Conservation (phyloP, 2,329 filamentous ascomycete genomes). For the Ophiostoma novo-ulmi region DNA sequence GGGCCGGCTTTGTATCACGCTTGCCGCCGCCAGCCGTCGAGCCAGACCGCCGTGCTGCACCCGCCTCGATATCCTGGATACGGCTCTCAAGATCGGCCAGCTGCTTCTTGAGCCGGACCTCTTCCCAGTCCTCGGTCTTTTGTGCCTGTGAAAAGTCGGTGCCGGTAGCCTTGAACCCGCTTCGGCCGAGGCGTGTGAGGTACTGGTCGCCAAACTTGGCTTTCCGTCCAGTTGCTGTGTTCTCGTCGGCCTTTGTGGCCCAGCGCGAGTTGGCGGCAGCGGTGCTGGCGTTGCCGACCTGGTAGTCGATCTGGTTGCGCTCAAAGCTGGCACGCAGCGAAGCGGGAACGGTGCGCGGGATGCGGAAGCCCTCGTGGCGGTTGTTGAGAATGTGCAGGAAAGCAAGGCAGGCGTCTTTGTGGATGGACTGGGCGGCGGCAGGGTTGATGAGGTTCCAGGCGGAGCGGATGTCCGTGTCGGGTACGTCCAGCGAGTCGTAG, state of each 20-base stretch:
- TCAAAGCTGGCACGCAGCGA: slow-evolving; percentile 90
- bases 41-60: slow-evolving; percentile 51
- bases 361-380: slow-evolving; percentile 89
- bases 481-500: slow-evolving; percentile 73
- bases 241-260: slow-evolving; percentile 72
- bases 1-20: slow-evolving; percentile 74
- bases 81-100: slow-evolving; percentile 83
- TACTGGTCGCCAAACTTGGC: slow-evolving; percentile 98
- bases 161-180: slow-evolving; percentile 72
- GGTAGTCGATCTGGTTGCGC: slow-evolving; percentile 94
- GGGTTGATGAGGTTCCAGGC: slow-evolving; percentile 98
- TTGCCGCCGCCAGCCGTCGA: slow-evolving; percentile 43
- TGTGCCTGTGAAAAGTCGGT: slow-evolving; percentile 78
- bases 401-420: slow-evolving; percentile 88
- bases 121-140: slow-evolving; percentile 94
- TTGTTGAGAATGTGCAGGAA: slow-evolving; percentile 97
- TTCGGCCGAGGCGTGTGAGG: slow-evolving; percentile 80
- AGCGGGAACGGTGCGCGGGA: slow-evolving; percentile 84
- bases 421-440: slow-evolving; percentile 72
- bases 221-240: slow-evolving; percentile 81
- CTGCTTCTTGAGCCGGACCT: slow-evolving; percentile 90
- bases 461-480: slow-evolving; percentile 74
- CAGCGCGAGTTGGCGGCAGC: slow-evolving; percentile 60
- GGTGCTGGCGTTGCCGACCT: slow-evolving; percentile 68
- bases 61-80: slow-evolving; percentile 73